These are phyloP conservation scores for Pichia sporocuriosa DNA, from an alignment of 805 yeast genomes.

Conservation along the genomic window DNA sequence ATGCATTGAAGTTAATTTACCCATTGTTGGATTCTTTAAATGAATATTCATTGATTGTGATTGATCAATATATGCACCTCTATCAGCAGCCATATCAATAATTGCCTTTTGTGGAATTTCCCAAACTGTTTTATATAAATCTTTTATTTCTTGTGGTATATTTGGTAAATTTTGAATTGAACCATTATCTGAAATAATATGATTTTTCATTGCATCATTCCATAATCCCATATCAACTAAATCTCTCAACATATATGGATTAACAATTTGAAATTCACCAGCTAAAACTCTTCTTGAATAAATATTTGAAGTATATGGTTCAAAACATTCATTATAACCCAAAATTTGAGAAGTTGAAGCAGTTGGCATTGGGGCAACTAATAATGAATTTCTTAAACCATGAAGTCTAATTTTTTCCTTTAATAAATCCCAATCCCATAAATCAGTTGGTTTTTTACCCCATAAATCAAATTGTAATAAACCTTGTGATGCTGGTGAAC, in stretches of 20 bases:
- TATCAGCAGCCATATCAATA: conserved; percentile 63
- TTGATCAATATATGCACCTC: conserved; percentile 81
- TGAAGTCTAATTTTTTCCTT: conserved; percentile 41
- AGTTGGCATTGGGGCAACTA: conserved; percentile 63
- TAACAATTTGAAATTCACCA: conserved; percentile 59
- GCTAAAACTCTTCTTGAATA: conserved; percentile 58
- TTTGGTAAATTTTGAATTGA: conserved; percentile 50
- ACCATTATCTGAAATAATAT: conserved; percentile 50
- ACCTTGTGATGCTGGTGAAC: conserved; percentile 56
- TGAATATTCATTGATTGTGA: conserved; percentile 92
- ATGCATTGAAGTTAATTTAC: conserved; percentile 95
- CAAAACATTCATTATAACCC: conserved; percentile 58
- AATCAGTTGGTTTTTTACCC: conserved; percentile 52
- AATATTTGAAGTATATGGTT: conserved; percentile 56
- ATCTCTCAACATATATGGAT: conserved; percentile 51
- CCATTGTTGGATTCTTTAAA: conserved; percentile 91
- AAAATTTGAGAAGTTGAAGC: conserved; percentile 61
- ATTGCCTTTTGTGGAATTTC: conserved; percentile 53
- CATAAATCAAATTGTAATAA: conserved; percentile 51
- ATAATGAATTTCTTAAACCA: conserved; percentile 52
- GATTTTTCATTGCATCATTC: conserved; percentile 52
- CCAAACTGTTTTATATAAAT: conserved; percentile 55
- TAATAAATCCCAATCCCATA: conserved; percentile 53
- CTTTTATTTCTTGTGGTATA: conserved; percentile 48
- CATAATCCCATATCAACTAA: conserved; percentile 53